Percentiles rank a stretch among this genome's conserved stretches.
phyloP scores from a whole-genome alignment of 1,284 basidiomycete genomes.

The Sanghuangporus sanghuang region DNA sequence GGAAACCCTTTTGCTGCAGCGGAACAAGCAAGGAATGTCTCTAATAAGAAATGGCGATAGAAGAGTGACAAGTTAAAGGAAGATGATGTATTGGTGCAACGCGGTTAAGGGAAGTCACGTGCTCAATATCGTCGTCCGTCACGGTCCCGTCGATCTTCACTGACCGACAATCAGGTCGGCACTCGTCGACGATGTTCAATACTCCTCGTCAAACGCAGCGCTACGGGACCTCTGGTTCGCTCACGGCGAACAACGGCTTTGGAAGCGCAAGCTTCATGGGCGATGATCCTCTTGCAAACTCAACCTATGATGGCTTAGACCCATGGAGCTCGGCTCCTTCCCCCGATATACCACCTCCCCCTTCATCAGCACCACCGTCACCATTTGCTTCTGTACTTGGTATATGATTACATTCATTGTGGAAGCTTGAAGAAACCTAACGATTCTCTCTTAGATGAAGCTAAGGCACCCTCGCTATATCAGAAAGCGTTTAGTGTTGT shows the following conservation, averaged over 20 bases:
- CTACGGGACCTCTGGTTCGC: constrained; percentile 46
- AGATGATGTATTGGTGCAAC: background rate
- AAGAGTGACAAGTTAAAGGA: background rate
- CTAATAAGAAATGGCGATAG: background rate
- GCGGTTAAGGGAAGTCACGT: background rate
- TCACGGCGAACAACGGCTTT: constrained; percentile 39
- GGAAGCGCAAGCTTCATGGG: constrained; percentile 64
- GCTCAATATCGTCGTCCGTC: background rate
- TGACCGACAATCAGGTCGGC: background rate
- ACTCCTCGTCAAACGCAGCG: constrained; percentile 65
- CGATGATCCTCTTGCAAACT: constrained; percentile 69
- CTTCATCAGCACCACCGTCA: constrained; percentile 35
- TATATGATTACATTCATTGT: constrained; percentile 22
- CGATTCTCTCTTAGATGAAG: constrained; percentile 46
- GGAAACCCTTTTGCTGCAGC: background rate
- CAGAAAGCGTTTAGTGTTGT: constrained; percentile 66
- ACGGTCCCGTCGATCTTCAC: too few relatives aligned
- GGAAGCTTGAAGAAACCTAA: constrained; percentile 1
- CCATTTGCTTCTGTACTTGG: constrained; percentile 69
- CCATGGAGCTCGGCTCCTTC: constrained; percentile 83
- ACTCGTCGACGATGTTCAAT: constrained; percentile 59
- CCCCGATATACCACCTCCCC: constrained; percentile 60
- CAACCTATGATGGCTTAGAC: constrained; percentile 77
- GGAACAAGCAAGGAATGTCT: background rate
- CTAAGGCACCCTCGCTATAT: constrained; percentile 77